phyloP scores from a whole-genome alignment of 441 rosid species.

The Hura crepitans region DNA sequence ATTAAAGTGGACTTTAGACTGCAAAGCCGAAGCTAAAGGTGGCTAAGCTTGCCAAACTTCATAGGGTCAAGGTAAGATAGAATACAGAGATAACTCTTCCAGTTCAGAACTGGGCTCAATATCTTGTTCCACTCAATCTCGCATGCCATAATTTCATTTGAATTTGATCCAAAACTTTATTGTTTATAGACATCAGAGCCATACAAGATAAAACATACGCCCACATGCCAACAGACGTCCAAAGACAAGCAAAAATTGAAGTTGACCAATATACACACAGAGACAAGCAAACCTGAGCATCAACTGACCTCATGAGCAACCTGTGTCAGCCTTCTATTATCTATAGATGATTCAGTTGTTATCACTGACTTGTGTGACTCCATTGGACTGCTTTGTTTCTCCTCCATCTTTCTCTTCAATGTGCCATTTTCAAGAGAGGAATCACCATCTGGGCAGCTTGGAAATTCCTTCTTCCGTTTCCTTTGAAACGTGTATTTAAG shows the following conservation, averaged over 20 bases:
- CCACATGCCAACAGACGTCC: not conserved
- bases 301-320: constrained; percentile 57
- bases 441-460: constrained; percentile 48
- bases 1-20: not conserved
- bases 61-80: not conserved
- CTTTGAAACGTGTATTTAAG: constrained; percentile 78
- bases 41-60: not conserved
- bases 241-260: constrained; percentile 17
- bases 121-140: not conserved
- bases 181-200: not conserved
- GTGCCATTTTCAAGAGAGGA: constrained; percentile 33
- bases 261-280: not conserved
- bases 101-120: not conserved
- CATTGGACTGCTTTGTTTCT: constrained; percentile 35
- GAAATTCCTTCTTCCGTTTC: constrained; percentile 67
- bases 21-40: not conserved
- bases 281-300: constrained; percentile 18
- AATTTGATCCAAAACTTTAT: not conserved
- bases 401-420: constrained; percentile 34
- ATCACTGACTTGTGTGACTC: constrained; percentile 41
- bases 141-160: not conserved
- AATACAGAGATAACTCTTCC: not conserved
- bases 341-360: constrained; percentile 46
- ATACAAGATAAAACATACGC: constrained; percentile 1
- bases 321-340: constrained; percentile 41